Percentiles rank a stretch among this genome's conserved stretches.
phyloP scores from a whole-genome alignment of 1,139 yeast genomes.

The Saccharomyces hybrid region DNA sequence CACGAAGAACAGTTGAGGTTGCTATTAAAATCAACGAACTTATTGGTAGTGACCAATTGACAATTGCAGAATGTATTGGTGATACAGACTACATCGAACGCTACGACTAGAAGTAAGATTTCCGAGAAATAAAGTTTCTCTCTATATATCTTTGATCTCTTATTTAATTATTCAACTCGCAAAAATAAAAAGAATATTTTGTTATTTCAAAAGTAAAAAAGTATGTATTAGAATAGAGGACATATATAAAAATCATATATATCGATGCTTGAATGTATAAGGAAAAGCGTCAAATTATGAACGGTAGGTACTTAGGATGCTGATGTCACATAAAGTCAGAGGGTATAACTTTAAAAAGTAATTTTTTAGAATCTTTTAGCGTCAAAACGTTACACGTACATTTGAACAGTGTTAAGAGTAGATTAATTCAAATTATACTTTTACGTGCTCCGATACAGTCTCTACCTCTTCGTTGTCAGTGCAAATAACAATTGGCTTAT shows the following conservation, averaged over 20 bases:
- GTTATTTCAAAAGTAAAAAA: background rate
- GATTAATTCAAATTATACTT: conserved; percentile 8
- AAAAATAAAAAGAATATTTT: background rate
- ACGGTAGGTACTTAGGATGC: background rate
- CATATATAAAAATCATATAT: background rate
- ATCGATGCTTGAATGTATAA: background rate
- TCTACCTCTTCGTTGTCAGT: conserved; percentile 22
- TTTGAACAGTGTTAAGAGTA: background rate
- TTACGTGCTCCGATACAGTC: conserved; percentile 21
- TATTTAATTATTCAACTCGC: background rate
- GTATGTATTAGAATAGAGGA: background rate
- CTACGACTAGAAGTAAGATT: conserved; percentile 5
- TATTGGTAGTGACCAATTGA: conserved; percentile 51
- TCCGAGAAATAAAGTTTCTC: background rate
- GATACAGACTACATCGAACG: conserved; percentile 40
- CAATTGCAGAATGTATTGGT: conserved; percentile 79
- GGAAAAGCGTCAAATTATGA: background rate
- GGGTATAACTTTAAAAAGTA: background rate
- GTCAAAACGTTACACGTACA: background rate
- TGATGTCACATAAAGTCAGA: background rate
- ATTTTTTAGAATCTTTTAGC: background rate
- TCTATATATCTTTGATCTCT: background rate
- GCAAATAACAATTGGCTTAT: conserved; percentile 16
- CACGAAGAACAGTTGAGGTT: conserved; percentile 56
- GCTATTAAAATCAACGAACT: conserved; percentile 53